Conservation (phyloP, 306 rosid genomes). For the Pterocarpus macrocarpus region DNA sequence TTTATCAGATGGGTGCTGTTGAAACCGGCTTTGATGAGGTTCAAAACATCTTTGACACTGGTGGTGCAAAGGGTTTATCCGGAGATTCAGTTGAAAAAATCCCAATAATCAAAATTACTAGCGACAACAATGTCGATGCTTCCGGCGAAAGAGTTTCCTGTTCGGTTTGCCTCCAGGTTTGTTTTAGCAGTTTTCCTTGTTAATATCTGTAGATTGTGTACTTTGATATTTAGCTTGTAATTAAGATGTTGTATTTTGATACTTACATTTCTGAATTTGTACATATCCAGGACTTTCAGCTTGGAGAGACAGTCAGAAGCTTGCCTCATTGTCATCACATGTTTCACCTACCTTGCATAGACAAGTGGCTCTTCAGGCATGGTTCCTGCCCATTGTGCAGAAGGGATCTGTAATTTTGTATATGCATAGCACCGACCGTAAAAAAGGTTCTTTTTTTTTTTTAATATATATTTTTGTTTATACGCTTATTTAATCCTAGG, state of each 20-base stretch:
- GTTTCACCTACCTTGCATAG: conserved; percentile 99
- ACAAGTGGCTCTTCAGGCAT: conserved; percentile 94
- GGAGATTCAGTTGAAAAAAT: conserved; percentile 87
- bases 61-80: conserved; percentile 86
- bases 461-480: conserved; percentile 45
- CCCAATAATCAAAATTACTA: conserved; percentile 79
- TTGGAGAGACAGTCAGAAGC: conserved; percentile 94
- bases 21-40: conserved; percentile 88
- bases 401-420: conserved; percentile 87
- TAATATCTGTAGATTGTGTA: not conserved
- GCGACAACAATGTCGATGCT: conserved; percentile 74
- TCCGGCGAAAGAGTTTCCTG: conserved; percentile 87
- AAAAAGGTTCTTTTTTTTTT: conserved; percentile 41
- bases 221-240: not conserved
- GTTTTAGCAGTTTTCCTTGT: conserved; percentile 19
- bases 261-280: conserved; percentile 45
- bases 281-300: conserved; percentile 81
- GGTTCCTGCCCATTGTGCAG: conserved; percentile 99
- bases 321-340: conserved; percentile 97
- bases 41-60: conserved; percentile 85
- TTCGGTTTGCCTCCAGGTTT: conserved; percentile 98
- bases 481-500: conserved; percentile 59
- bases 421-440: conserved; percentile 51
- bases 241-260: conserved; percentile 11
- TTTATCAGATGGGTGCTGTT: conserved; percentile 90